Conservation (phyloP, 1,284 basidiomycete genomes). For the Schizophyllum commune region DNA sequence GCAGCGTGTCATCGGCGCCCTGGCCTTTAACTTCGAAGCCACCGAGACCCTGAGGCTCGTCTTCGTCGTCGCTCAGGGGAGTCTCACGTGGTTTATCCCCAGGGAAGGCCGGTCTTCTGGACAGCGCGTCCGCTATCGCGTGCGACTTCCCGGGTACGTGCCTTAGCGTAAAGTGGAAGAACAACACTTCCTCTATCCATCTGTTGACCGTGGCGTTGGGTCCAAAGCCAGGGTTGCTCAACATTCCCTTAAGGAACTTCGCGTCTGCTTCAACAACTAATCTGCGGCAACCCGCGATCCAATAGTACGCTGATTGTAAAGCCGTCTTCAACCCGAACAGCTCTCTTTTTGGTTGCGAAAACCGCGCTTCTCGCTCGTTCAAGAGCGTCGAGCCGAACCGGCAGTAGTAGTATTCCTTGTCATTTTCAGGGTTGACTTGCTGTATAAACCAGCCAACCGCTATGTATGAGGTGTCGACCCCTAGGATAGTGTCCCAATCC, state of each 20-base stretch:
- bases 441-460: slow-evolving; percentile 24
- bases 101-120: slow-evolving; percentile 10
- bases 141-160: slow-evolving; percentile 23
- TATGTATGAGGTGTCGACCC: slow-evolving; percentile 27
- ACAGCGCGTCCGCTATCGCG: slow-evolving; percentile 23
- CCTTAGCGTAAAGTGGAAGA: slow-evolving; percentile 28
- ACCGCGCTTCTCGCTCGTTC: slow-evolving; percentile 21
- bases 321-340: slow-evolving; percentile 25
- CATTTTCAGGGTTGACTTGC: slow-evolving; percentile 17
- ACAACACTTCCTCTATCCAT: slow-evolving; percentile 29
- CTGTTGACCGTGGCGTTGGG: slow-evolving; percentile 30
- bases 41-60: neutral
- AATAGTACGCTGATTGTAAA: slow-evolving; percentile 14
- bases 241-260: slow-evolving; percentile 30
- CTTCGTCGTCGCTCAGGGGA: slow-evolving; percentile 7
- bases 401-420: slow-evolving; percentile 15
- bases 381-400: slow-evolving; percentile 22
- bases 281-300: slow-evolving; percentile 19
- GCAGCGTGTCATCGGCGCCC: slow-evolving; percentile 1
- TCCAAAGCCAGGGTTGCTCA: slow-evolving; percentile 26
- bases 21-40: slow-evolving; percentile 3
- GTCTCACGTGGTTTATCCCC: slow-evolving; percentile 12
- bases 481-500: slow-evolving; percentile 20
- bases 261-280: slow-evolving; percentile 28
- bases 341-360: slow-evolving; percentile 28